phyloP scores from a whole-genome alignment of 2,329 filamentous ascomycete species.

The Ascochyta lentis region DNA sequence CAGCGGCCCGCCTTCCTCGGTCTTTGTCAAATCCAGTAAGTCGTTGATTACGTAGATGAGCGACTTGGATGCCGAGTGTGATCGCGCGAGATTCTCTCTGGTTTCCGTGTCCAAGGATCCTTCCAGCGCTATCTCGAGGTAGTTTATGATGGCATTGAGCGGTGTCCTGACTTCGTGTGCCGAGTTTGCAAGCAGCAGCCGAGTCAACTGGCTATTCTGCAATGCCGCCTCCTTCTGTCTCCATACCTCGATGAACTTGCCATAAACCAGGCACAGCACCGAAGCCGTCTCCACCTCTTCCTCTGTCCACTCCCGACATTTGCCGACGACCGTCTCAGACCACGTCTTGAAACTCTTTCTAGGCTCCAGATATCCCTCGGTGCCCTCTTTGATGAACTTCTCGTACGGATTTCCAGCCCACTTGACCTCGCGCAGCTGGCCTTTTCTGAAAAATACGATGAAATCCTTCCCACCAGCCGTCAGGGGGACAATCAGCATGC shows the following conservation, averaged over 20 bases:
- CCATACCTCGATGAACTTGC: conserved; percentile 92
- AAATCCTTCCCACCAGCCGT: conserved; percentile 80
- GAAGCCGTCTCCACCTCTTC: conserved; percentile 89
- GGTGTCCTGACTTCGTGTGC: conserved; percentile 92
- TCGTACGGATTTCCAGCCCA: conserved; percentile 90
- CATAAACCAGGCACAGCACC: conserved; percentile 85
- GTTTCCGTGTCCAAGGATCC: conserved; percentile 81
- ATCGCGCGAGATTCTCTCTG: conserved; percentile 80
- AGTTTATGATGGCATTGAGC: conserved; percentile 93
- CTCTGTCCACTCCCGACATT: conserved; percentile 86
- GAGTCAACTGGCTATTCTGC: conserved; percentile 81
- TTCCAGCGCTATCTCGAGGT: conserved; percentile 88
- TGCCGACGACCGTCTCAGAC: conserved; percentile 81
- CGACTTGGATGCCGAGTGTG: conserved; percentile 90
- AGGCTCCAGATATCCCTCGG: conserved; percentile 76
- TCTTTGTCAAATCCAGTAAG: conserved; percentile 84
- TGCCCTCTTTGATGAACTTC: conserved; percentile 75
- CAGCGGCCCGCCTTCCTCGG: conserved; percentile 79
- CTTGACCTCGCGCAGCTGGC: conserved; percentile 76
- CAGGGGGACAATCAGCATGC: conserved; percentile 80
- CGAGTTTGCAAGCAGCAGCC: conserved; percentile 81
- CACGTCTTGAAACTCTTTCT: conserved; percentile 80
- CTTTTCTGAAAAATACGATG: conserved; percentile 87
- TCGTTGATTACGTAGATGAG: conserved; percentile 95
- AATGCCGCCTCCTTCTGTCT: conserved; percentile 85